These are phyloP conservation scores for Gnetum montanum DNA, from an alignment of 75 land plant species.

Conservation along the genomic window DNA sequence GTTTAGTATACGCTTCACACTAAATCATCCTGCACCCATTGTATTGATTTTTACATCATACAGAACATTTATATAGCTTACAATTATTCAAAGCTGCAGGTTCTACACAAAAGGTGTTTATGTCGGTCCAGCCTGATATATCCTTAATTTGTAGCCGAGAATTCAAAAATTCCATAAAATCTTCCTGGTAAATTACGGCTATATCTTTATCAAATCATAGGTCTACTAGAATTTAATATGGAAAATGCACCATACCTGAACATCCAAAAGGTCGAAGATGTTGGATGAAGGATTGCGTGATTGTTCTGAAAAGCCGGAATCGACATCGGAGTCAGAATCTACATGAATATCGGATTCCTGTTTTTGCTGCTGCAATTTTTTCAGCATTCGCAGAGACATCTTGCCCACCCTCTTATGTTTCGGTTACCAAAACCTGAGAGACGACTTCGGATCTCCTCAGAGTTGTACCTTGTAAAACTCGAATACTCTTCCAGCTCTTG, in stretches of 20 bases:
- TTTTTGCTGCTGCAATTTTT: conserved; percentile 22
- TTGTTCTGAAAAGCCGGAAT: background rate
- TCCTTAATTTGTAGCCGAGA: background rate
- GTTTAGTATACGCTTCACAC: no score
- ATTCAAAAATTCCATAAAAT: background rate
- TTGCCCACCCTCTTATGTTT: background rate
- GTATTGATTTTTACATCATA: no score
- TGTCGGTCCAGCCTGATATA: background rate
- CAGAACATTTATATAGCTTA: no score
- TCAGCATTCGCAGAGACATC: conserved; percentile 43
- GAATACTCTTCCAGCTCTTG: background rate
- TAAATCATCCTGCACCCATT: no score
- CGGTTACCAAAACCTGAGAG: background rate
- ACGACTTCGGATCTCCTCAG: background rate
- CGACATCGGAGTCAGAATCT: conserved; percentile 3
- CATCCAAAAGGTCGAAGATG: conserved; percentile 40
- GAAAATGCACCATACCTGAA: conserved; percentile 19
- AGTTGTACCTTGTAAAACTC: background rate
- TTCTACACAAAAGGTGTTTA: background rate
- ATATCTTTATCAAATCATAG: background rate
- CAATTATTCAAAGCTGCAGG: background rate
- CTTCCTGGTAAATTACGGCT: background rate
- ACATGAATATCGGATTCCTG: conserved; percentile 2
- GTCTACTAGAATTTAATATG: background rate
- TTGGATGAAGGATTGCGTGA: conserved; percentile 12